phyloP scores from a whole-genome alignment of 768 basidiomycete species.

The Phanerochaete carnosa region DNA sequence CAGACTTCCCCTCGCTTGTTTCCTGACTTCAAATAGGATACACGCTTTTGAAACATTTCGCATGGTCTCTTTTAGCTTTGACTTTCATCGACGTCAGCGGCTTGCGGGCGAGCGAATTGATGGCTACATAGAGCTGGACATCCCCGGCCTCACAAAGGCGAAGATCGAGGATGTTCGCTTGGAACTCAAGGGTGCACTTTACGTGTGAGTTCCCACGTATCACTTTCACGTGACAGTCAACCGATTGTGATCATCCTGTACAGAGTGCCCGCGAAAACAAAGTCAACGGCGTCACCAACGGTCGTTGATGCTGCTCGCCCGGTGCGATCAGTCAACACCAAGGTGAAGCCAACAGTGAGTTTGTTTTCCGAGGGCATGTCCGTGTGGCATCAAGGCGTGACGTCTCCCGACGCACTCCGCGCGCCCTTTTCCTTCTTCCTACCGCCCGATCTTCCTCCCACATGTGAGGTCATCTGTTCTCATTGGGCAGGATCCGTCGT shows the following conservation, averaged over 20 bases:
- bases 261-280: not conserved
- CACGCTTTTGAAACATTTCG: not conserved
- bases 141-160: slow-evolving; percentile 68
- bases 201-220: not conserved
- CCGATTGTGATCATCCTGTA: not conserved
- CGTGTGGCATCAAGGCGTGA: not conserved
- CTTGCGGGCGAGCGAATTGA: slow-evolving; percentile 1
- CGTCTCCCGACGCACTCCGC: not conserved
- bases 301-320: not conserved
- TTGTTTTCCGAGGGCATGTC: not conserved
- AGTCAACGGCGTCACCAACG: not conserved
- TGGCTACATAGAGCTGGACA: slow-evolving; percentile 34
- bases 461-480: not conserved
- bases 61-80: not conserved
- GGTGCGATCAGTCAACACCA: not conserved
- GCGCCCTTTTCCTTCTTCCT: not conserved
- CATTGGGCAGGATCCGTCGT: not conserved
- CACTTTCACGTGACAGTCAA: not conserved
- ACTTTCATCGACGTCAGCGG: not conserved
- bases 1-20: not conserved
- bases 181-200: slow-evolving; percentile 29
- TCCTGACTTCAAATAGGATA: not conserved
- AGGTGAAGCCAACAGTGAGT: not conserved
- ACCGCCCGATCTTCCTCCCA: not conserved
- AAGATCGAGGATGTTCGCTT: slow-evolving; percentile 67